Percentiles rank a stretch among this genome's conserved stretches.
phyloP scores from a whole-genome alignment of 345 rosid genomes.

The Citrus maxima region DNA sequence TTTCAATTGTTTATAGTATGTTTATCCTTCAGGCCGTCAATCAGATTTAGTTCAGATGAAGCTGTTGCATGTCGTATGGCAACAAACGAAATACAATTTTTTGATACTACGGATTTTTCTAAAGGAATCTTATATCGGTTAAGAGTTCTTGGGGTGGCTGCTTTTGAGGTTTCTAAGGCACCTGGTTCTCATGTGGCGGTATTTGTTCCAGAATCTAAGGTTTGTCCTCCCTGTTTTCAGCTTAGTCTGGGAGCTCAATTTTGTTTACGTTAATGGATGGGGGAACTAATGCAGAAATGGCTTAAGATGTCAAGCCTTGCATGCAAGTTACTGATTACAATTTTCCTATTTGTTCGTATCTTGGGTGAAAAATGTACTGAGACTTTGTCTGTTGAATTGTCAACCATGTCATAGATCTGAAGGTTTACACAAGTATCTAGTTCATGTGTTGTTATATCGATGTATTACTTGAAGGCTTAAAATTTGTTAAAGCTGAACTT shows the following conservation, averaged over 20 bases:
- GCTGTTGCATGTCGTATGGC: conserved; percentile 76
- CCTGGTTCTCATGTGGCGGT: conserved; percentile 87
- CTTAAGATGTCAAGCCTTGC: background rate
- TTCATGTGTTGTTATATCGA: background rate
- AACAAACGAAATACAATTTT: conserved; percentile 89
- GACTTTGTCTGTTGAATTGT: background rate
- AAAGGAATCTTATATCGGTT: conserved; percentile 64
- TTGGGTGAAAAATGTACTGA: background rate
- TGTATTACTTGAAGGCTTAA: background rate
- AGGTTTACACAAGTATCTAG: background rate
- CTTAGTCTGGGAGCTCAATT: background rate
- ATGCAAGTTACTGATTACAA: background rate
- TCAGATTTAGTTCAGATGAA: conserved; percentile 79
- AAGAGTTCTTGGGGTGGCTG: conserved; percentile 75
- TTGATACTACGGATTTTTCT: conserved; percentile 76
- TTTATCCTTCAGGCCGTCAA: conserved; percentile 65
- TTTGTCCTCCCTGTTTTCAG: conserved; percentile 21
- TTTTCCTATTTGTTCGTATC: background rate
- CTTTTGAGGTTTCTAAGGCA: conserved; percentile 71
- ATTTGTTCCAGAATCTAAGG: conserved; percentile 95
- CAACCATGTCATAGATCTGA: background rate
- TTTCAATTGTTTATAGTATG: conserved; percentile 4
- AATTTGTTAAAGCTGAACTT: background rate
- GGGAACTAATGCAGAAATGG: background rate
- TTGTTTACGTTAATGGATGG: background rate